These are phyloP conservation scores for Ceratobasidium sp. DNA, from an alignment of 1,284 basidiomycete species.

Conservation along the genomic window DNA sequence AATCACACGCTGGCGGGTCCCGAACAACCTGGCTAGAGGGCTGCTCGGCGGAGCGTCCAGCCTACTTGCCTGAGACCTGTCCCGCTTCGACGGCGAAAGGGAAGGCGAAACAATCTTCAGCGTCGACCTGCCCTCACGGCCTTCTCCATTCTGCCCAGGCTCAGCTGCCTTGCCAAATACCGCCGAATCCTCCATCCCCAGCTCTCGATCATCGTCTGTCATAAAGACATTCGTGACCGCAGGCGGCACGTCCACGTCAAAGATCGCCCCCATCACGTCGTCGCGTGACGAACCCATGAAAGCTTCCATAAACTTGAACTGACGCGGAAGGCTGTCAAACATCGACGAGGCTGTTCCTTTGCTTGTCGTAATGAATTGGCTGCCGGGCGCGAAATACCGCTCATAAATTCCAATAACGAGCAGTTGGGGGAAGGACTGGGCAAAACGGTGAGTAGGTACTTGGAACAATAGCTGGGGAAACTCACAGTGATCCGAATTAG, in stretches of 20 bases:
- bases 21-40: conserved; percentile 66
- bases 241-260: conserved; percentile 65
- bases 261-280: conserved; percentile 78
- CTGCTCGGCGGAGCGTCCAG: conserved; percentile 53
- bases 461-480: conserved; percentile 37
- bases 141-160: conserved; percentile 7
- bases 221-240: conserved; percentile 31
- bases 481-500: conserved; percentile 78
- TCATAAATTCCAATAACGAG: conserved; percentile 84
- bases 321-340: conserved; percentile 66
- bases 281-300: conserved; percentile 71
- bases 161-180: conserved; percentile 31
- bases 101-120: neutral
- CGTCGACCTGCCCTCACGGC: neutral
- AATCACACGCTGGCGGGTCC: conserved; percentile 49
- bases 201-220: conserved; percentile 17
- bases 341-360: conserved; percentile 64
- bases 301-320: conserved; percentile 73
- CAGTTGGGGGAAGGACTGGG: conserved; percentile 78
- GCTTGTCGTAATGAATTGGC: conserved; percentile 62
- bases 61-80: conserved; percentile 47
- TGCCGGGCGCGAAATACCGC: conserved; percentile 67
- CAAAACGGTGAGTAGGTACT: conserved; percentile 17
- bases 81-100: conserved; percentile 41
- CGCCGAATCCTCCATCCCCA: conserved; percentile 32